Percentiles rank a stretch among this genome's conserved stretches.
Conservation (phyloP, 495 filamentous ascomycete species). For the Terfezia boudieri region DNA sequence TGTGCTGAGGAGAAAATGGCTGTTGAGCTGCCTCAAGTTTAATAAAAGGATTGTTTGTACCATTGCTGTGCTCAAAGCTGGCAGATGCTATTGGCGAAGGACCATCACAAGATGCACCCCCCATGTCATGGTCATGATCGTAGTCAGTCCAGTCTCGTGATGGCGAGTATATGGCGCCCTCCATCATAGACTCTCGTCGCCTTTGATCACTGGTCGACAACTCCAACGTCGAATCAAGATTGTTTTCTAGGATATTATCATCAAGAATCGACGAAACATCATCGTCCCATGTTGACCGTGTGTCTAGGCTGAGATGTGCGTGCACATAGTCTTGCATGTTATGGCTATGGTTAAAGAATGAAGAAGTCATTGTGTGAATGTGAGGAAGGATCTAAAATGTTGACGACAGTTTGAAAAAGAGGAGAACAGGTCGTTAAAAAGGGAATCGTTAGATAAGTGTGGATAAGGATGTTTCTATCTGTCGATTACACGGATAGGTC, state of each 20-base stretch:
- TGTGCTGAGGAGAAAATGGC: slow-evolving; percentile 25
- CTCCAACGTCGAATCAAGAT: slow-evolving; percentile 41
- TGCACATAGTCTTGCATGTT: slow-evolving; percentile 19
- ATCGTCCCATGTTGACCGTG: slow-evolving; percentile 34
- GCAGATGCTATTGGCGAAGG: slow-evolving; percentile 21
- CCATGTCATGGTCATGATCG: slow-evolving; percentile 31
- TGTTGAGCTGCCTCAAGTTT: slow-evolving; percentile 23
- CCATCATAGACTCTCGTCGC: slow-evolving; percentile 51
- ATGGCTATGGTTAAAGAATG: slow-evolving; percentile 16
- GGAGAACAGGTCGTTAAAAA: slow-evolving; percentile 3
- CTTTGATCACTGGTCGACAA: slow-evolving; percentile 43
- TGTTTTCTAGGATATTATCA: slow-evolving; percentile 58
- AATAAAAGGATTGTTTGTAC: slow-evolving; percentile 27
- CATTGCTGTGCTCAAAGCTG: slow-evolving; percentile 22
- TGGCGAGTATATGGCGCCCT: slow-evolving; percentile 41
- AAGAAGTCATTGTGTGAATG: slow-evolving; percentile 12
- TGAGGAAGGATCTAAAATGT: slow-evolving; percentile 7
- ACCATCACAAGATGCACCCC: slow-evolving; percentile 25
- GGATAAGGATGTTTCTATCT: neutral
- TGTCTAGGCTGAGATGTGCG: slow-evolving; percentile 14
- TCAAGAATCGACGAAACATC: slow-evolving; percentile 60
- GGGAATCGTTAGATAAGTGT: neutral
- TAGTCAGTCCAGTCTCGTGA: slow-evolving; percentile 31
- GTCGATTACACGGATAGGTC: neutral
- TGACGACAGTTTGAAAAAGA: slow-evolving; percentile 9